Evolutionary conservation across 1,284 basidiomycete genomes (phyloP).

Genomic region (Fomitopsis schrenkii): DNA sequence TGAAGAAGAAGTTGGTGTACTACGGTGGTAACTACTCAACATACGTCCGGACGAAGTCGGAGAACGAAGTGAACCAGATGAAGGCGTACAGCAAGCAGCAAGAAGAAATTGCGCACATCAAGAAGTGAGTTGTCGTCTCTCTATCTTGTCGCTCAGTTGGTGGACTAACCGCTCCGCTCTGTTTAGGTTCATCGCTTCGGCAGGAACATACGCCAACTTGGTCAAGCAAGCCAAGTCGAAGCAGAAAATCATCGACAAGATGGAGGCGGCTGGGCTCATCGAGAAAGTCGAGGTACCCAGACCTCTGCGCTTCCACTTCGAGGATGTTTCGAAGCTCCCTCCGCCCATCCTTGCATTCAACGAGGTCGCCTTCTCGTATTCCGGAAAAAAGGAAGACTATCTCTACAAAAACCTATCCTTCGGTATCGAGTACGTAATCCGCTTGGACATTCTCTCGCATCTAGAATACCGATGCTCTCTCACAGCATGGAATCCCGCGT

Average conservation of each 20-base stretch:
- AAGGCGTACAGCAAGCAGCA: slow-evolving; percentile 99
- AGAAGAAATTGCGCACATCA: slow-evolving; percentile 97
- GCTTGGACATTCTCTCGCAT: neutral
- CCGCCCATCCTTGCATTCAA: slow-evolving; percentile 97
- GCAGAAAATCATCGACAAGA: slow-evolving; percentile 99
- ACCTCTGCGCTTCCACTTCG: slow-evolving; percentile 91
- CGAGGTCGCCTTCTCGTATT: slow-evolving; percentile 94
- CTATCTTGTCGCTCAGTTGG: neutral
- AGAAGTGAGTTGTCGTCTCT: slow-evolving; percentile 59
- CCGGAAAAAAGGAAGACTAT: slow-evolving; percentile 83
- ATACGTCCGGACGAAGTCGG: slow-evolving; percentile 92
- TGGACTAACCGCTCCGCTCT: neutral
- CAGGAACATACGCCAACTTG: slow-evolving; percentile 98
- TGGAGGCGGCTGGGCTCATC: slow-evolving; percentile 98
- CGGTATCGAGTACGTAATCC: slow-evolving; percentile 82
- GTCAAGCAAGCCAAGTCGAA: slow-evolving; percentile 99
- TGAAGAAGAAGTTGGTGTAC: slow-evolving; percentile 85
- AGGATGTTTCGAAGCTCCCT: slow-evolving; percentile 90
- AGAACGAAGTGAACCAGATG: slow-evolving; percentile 99
- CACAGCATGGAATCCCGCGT: slow-evolving; percentile 90
- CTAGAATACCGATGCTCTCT: neutral
- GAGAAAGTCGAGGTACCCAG: slow-evolving; percentile 81
- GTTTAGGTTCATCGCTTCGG: slow-evolving; percentile 89
- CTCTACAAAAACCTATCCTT: slow-evolving; percentile 88
- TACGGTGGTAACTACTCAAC: slow-evolving; percentile 97